phyloP scores from a whole-genome alignment of 805 yeast species.

The Candida xyloterini region DNA sequence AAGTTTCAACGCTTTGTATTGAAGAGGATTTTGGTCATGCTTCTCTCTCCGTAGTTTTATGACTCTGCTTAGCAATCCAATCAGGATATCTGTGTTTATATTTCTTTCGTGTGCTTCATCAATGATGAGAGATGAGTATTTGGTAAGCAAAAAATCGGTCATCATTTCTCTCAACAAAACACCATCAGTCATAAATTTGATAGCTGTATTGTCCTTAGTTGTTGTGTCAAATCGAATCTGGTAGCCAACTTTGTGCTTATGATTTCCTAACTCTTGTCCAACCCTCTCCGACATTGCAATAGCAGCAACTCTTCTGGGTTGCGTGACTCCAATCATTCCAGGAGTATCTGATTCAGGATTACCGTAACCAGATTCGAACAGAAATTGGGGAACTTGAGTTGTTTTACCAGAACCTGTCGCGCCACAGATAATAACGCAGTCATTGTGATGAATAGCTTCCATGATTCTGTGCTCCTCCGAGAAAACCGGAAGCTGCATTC shows the following conservation, averaged over 20 bases:
- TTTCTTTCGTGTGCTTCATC: constrained; percentile 99
- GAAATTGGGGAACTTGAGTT: constrained; percentile 95
- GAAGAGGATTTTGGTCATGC: constrained; percentile 43
- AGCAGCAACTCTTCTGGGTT: constrained; percentile 93
- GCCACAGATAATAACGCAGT: constrained; percentile 89
- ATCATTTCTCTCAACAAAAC: constrained; percentile 90
- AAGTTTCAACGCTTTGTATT: constrained; percentile 65
- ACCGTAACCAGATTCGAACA: constrained; percentile 92
- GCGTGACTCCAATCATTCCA: constrained; percentile 96
- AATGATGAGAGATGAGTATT: constrained; percentile 82
- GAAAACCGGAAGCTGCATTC: constrained; percentile 81
- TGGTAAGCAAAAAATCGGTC: constrained; percentile 74
- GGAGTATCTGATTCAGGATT: constrained; percentile 56
- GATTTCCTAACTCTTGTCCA: constrained; percentile 69
- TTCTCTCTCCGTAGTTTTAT: constrained; percentile 65
- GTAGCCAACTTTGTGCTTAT: constrained; percentile 67
- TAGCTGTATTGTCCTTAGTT: constrained; percentile 58
- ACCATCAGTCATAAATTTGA: constrained; percentile 94
- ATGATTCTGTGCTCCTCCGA: constrained; percentile 88
- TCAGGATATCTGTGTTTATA: constrained; percentile 90
- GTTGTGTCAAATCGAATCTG: constrained; percentile 81
- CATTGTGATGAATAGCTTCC: constrained; percentile 94
- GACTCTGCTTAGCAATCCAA: constrained; percentile 91
- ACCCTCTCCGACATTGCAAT: constrained; percentile 88
- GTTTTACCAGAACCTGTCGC: constrained; percentile 99